Percentiles rank a stretch among this genome's conserved stretches.
Evolutionary conservation across 2,329 filamentous ascomycete species (phyloP).

Genomic region (Clarireedia homoeocarpa): DNA sequence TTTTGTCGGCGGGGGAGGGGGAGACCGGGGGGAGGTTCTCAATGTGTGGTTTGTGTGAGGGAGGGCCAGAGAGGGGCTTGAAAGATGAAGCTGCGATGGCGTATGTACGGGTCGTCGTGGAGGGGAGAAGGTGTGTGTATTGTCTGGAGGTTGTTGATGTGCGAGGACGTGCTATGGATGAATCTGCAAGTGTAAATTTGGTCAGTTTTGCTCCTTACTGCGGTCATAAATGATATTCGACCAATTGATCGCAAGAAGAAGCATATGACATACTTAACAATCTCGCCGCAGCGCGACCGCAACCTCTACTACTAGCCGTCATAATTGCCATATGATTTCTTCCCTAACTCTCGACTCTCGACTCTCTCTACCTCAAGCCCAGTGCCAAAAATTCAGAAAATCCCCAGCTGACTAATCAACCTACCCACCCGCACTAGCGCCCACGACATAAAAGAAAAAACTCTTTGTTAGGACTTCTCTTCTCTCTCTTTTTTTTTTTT

Average conservation of each 20-base stretch:
- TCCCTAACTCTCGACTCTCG: background rate
- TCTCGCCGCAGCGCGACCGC: constrained; percentile 1
- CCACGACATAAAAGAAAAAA: background rate
- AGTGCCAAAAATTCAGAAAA: constrained; percentile 8
- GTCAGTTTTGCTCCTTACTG: too few species aligned
- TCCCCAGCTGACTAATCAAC: background rate
- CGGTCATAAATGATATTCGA: too few species aligned
- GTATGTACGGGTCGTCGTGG: constrained; percentile 17
- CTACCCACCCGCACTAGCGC: background rate
- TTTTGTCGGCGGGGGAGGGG: constrained; percentile 10
- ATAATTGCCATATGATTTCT: background rate
- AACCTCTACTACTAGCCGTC: constrained; percentile 8
- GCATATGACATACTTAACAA: background rate
- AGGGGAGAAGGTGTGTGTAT: constrained; percentile 7
- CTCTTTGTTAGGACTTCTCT: constrained; percentile 1
- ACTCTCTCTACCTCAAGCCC: background rate
- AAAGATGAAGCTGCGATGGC: constrained; percentile 25
- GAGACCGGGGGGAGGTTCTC: constrained; percentile 21
- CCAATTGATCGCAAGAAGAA: background rate
- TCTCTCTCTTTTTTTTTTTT: background rate
- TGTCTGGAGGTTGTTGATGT: background rate
- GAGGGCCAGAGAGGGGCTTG: constrained; percentile 16
- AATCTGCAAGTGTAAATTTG: background rate
- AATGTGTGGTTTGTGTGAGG: constrained; percentile 32
- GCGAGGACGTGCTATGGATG: background rate